Evolutionary conservation across 2,329 filamentous ascomycete genomes (phyloP).

Genomic region (Hysterium pulicare): DNA sequence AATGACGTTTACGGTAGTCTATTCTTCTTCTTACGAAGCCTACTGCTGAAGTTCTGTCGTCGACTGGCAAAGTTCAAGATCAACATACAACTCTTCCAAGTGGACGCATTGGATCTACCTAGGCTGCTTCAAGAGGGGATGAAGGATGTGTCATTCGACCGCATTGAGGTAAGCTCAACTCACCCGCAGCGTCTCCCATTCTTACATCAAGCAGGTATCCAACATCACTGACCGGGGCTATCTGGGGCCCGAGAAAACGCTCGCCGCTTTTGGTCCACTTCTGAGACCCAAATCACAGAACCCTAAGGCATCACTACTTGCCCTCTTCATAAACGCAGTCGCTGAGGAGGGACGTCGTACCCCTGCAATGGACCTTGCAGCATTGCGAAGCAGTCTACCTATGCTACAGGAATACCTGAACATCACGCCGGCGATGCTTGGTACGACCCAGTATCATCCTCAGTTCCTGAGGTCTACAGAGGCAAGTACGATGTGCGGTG

Average conservation of each 20-base stretch:
- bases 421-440: no score
- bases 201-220: slow-evolving; percentile 26
- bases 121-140: slow-evolving; percentile 6
- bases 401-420: no score
- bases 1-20: slow-evolving; percentile 42
- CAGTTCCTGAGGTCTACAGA: background rate
- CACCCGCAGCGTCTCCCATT: no score
- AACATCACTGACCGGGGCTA: slow-evolving; percentile 41
- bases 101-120: slow-evolving; percentile 23
- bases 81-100: slow-evolving; percentile 26
- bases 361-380: background rate
- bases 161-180: slow-evolving; percentile 42
- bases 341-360: slow-evolving; percentile 3
- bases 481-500: background rate
- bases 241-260: slow-evolving; percentile 22
- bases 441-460: background rate
- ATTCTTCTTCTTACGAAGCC: slow-evolving; percentile 30
- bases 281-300: slow-evolving; percentile 34
- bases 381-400: no score
- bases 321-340: slow-evolving; percentile 41
- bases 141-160: slow-evolving; percentile 22
- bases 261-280: slow-evolving; percentile 29
- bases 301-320: slow-evolving; percentile 41
- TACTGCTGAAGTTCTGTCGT: slow-evolving; percentile 29
- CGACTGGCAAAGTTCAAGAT: slow-evolving; percentile 17